Evolutionary conservation across 2,329 filamentous ascomycete species (phyloP).

Genomic region (Rutstroemia sp.): DNA sequence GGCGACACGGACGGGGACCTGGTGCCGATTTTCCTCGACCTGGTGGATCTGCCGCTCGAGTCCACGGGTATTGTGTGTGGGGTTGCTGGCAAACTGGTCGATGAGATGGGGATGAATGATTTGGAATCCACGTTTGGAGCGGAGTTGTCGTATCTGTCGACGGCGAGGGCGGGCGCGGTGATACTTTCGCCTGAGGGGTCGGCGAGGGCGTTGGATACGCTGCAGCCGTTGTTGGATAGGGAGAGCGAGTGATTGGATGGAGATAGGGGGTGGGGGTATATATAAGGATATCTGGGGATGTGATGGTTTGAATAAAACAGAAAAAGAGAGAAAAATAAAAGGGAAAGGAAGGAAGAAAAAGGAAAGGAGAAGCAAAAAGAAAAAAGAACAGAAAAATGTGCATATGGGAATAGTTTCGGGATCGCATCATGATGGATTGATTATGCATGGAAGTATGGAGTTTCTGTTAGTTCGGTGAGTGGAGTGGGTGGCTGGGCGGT

Average conservation of each 20-base stretch:
- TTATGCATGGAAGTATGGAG: neutral
- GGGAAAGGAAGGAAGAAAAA: neutral
- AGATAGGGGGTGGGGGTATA: no score
- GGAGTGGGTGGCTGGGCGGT: no score
- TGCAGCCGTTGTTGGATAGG: constrained; percentile 39
- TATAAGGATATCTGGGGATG: no score
- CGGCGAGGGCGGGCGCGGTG: constrained; percentile 80
- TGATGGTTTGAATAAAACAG: no score
- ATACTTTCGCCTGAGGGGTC: constrained; percentile 73
- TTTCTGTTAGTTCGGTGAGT: neutral
- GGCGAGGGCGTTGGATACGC: constrained; percentile 62
- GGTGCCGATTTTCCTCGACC: constrained; percentile 82
- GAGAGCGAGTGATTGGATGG: neutral
- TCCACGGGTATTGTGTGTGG: constrained; percentile 94
- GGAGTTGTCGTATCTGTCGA: constrained; percentile 87
- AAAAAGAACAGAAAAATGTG: neutral
- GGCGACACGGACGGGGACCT: constrained; percentile 66
- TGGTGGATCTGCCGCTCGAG: constrained; percentile 73
- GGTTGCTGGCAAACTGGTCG: constrained; percentile 74
- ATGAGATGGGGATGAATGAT: constrained; percentile 49
- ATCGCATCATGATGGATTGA: neutral
- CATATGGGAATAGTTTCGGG: neutral
- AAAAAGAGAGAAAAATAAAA: neutral
- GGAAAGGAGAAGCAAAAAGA: neutral
- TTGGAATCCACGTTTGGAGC: constrained; percentile 31